Base-by-base conservation (phyloP, 495 filamentous ascomycete genomes). In the Astrothelium macrocarpum region DNA sequence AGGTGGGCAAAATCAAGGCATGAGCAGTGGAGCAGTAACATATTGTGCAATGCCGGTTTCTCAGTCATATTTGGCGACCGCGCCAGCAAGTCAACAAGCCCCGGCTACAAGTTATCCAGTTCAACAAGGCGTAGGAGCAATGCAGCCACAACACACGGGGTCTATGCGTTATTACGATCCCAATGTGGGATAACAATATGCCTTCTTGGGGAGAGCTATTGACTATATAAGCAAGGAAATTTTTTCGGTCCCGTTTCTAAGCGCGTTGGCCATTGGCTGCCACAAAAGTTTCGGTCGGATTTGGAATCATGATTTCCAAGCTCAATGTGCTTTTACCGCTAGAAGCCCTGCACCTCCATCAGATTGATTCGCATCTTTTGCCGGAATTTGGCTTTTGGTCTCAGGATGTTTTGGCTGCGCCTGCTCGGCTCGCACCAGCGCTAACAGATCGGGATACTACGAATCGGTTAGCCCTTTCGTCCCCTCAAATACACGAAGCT, bases 371-470 rank as follows among this genome's bases (percentile, higher is more conserved):
- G 26, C 53, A 10, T 32, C 20, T 29, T 16, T 64, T 25, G 23
- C 16, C 63, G 36, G 61, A n/a, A 25, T 31, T 1, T 31, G 26
- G 23, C 39, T 28, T 28, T 61, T 12, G 29, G 11, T 25, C 53
- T 65, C 53, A 18, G 53, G 46, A 29, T 60, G 31, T 20, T 62
- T 64, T 16, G 68, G 62, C 49, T 60, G 61, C 2, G 65, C 65
- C 53, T 77, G 74, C 61, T 74, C 66, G 25, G 64, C 69, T 20
- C 73, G 70, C 32, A 77, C 73, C 64, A 70, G 32, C 12, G 65
- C 64, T 25, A 76, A 64, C 1, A 74, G 63, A 7, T 76, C 67
- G 12, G 74, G 74, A 64, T 77, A 77, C 72, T 74, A 60, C 28
- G 1, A 26, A 34, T 12, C n/a, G 0, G 46, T 66, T 36, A 66